Conservation (phyloP, 768 basidiomycete species). For the Auriscalpium orientale region DNA sequence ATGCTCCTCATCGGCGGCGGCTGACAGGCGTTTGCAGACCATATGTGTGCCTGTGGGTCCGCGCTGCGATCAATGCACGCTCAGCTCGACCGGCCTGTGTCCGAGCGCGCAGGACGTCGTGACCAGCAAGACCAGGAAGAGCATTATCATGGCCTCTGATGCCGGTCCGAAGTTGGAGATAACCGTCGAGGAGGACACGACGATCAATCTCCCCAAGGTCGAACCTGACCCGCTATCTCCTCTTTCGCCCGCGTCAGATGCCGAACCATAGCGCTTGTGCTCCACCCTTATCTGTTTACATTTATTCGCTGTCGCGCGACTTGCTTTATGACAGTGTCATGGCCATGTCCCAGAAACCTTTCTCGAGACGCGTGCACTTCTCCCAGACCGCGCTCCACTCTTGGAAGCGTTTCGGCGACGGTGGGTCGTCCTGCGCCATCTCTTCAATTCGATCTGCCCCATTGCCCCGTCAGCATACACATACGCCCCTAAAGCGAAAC, state of each 20-base stretch:
- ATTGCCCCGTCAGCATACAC: background rate
- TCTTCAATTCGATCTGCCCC: constrained; percentile 65
- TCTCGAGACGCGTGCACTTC: constrained; percentile 70
- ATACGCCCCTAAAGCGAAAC: background rate
- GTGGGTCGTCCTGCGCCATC: constrained; percentile 51
- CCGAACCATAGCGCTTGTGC: background rate
- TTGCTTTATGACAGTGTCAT: constrained; percentile 11
- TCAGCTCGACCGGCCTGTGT: constrained; percentile 50
- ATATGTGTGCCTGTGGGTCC: constrained; percentile 63
- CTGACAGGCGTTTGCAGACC: constrained; percentile 31
- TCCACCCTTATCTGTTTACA: background rate
- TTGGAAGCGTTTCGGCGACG: constrained; percentile 47
- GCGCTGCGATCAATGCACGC: constrained; percentile 54
- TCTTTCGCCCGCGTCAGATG: background rate
- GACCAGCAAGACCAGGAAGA: constrained; percentile 15
- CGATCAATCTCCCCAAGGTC: background rate
- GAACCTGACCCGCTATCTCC: constrained; percentile 1
- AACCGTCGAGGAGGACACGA: constrained; percentile 24
- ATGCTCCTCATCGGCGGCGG: background rate
- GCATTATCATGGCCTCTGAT: background rate
- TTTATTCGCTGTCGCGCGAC: background rate
- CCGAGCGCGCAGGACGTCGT: constrained; percentile 48
- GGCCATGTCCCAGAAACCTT: constrained; percentile 81
- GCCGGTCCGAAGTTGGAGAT: constrained; percentile 34
- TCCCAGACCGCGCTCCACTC: constrained; percentile 73